phyloP scores from a whole-genome alignment of 805 yeast species.

The Spathaspora sp. region DNA sequence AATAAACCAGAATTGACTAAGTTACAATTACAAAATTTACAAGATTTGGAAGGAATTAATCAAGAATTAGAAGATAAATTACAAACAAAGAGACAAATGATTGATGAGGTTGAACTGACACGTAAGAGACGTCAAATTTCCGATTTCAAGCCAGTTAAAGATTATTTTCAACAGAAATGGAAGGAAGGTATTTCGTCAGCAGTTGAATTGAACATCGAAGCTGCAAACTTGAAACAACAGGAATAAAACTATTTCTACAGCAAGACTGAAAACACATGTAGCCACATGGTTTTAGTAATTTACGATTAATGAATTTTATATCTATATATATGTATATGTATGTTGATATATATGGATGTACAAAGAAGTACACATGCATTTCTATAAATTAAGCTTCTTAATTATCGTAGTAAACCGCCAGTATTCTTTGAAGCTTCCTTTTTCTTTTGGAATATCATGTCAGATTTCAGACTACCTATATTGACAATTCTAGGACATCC shows the following conservation, averaged over 20 bases:
- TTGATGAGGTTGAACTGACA: constrained; percentile 39
- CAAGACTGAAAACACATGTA: neutral
- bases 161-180: constrained; percentile 49
- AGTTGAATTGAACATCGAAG: constrained; percentile 33
- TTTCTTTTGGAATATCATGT: constrained; percentile 58
- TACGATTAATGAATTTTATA: neutral
- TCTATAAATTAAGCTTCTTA: neutral
- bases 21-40: constrained; percentile 28
- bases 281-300: neutral
- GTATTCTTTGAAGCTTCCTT: constrained; percentile 1
- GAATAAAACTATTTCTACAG: neutral
- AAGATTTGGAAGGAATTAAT: constrained; percentile 21
- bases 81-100: constrained; percentile 34
- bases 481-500: constrained; percentile 89
- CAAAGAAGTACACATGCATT: neutral
- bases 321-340: neutral
- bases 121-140: constrained; percentile 42
- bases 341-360: neutral
- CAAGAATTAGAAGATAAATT: constrained; percentile 18
- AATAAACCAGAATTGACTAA: constrained; percentile 36
- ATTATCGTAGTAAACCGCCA: constrained; percentile 1
- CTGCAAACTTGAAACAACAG: constrained; percentile 7
- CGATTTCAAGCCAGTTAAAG: constrained; percentile 41
- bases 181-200: constrained; percentile 40
- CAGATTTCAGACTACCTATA: constrained; percentile 73